These are phyloP conservation scores for Yarrowia keelungensis DNA, from an alignment of 805 yeast genomes.

Conservation along the genomic window DNA sequence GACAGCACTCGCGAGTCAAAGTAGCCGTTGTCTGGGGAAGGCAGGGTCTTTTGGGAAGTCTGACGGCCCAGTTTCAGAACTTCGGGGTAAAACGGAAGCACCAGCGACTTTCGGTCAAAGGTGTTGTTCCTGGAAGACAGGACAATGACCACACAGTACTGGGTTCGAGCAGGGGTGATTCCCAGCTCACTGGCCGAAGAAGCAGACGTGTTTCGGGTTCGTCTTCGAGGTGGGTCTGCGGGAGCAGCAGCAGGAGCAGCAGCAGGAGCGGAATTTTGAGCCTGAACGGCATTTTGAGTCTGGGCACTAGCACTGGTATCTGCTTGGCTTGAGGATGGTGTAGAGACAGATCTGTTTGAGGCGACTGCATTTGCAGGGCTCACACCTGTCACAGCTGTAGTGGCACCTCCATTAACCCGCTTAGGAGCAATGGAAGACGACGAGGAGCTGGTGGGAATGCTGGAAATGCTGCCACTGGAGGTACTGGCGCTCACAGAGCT, in stretches of 20 bases:
- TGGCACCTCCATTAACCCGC: slow-evolving; percentile 7
- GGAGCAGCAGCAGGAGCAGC: neutral
- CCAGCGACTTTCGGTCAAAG: slow-evolving; percentile 77
- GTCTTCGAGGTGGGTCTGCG: slow-evolving; percentile 13
- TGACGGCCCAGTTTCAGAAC: slow-evolving; percentile 90
- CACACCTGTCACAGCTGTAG: too few species aligned
- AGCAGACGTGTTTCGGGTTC: slow-evolving; percentile 32
- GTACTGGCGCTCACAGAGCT: slow-evolving; percentile 5
- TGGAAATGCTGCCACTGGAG: slow-evolving; percentile 28
- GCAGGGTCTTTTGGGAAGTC: slow-evolving; percentile 59
- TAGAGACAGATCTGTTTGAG: slow-evolving; percentile 2
- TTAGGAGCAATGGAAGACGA: slow-evolving; percentile 29
- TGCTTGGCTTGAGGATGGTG: neutral
- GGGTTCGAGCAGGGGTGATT: slow-evolving; percentile 45
- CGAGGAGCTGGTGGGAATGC: neutral
- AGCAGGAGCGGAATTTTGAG: neutral
- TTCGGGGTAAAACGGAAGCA: slow-evolving; percentile 82
- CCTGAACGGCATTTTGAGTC: neutral
- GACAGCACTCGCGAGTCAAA: slow-evolving; percentile 93
- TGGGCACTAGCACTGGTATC: neutral
- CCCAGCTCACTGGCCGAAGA: slow-evolving; percentile 34
- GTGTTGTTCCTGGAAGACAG: slow-evolving; percentile 80
- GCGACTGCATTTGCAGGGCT: too few species aligned
- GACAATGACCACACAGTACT: slow-evolving; percentile 60
- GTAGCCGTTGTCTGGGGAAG: slow-evolving; percentile 79